A percentile compares a stretch with the other conserved stretches of the same genome.
These are phyloP conservation scores for Dryadomyces sulphureus DNA, from an alignment of 2,329 filamentous ascomycete genomes.

Conservation along the genomic window DNA sequence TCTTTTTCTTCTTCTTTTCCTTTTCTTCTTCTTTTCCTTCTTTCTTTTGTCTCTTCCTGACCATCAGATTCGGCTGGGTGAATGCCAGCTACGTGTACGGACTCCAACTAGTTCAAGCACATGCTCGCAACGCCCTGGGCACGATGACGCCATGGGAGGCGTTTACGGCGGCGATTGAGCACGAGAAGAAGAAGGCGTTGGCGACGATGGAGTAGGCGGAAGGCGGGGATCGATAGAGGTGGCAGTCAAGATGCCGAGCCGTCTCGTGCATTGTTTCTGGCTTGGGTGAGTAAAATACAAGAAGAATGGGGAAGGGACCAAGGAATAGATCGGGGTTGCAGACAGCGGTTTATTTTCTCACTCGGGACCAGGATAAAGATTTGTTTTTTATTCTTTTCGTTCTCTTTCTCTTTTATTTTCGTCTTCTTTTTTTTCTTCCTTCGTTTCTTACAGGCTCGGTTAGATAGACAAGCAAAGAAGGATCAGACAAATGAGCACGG, in stretches of 20 bases:
- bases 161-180: slow-evolving; percentile 54
- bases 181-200: slow-evolving; percentile 37
- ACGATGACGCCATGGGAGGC: slow-evolving; percentile 77
- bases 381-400: background rate
- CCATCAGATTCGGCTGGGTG: slow-evolving; percentile 83
- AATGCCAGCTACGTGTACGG: slow-evolving; percentile 97
- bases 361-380: background rate
- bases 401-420: background rate
- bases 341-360: background rate
- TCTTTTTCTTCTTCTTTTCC: background rate
- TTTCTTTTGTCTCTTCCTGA: slow-evolving; percentile 14
- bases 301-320: too few species aligned
- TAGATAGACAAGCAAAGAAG: background rate
- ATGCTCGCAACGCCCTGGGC: slow-evolving; percentile 79
- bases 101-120: slow-evolving; percentile 71
- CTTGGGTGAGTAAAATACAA: background rate
- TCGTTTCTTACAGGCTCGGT: background rate
- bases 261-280: background rate
- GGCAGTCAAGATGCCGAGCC: background rate
- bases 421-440: background rate
- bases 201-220: slow-evolving; percentile 22
- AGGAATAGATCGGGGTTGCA: background rate
- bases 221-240: background rate
- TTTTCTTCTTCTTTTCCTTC: background rate
- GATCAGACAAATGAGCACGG: background rate